These are phyloP conservation scores for Amphicarpaea edgeworthii DNA, from an alignment of 306 rosid genomes.

Conservation along the genomic window DNA sequence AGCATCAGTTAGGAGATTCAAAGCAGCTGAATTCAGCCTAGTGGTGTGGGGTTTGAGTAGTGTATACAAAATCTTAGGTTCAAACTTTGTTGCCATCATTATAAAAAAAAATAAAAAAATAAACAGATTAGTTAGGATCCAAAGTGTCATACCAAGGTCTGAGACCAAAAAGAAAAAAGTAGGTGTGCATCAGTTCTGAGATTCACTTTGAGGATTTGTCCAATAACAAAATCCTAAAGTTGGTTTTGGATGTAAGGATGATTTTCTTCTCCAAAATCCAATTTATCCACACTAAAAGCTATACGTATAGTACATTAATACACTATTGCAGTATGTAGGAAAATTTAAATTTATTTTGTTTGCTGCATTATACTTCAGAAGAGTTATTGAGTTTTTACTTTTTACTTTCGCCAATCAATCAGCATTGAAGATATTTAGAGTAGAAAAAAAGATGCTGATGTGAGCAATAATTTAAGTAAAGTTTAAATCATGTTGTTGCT, in stretches of 20 bases:
- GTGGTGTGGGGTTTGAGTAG: too few species aligned
- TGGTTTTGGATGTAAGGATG: slow-evolving; percentile 28
- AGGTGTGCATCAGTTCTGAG: slow-evolving; percentile 3
- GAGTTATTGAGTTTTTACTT: not conserved
- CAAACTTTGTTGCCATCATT: too few species aligned
- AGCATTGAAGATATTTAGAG: slow-evolving; percentile 25
- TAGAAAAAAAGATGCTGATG: slow-evolving; percentile 12
- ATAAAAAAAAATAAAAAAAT: too few species aligned
- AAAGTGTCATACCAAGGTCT: not conserved
- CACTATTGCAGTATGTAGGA: not conserved
- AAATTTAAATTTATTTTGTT: not conserved
- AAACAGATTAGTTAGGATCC: not conserved
- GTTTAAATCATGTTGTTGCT: slow-evolving; percentile 32
- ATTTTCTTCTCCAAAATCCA: slow-evolving; percentile 17
- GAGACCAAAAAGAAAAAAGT: not conserved
- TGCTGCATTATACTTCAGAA: slow-evolving; percentile 6
- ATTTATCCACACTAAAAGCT: not conserved
- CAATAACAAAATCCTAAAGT: not conserved
- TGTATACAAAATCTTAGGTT: too few species aligned
- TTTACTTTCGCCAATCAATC: not conserved
- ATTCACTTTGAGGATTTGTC: slow-evolving; percentile 16
- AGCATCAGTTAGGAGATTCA: not conserved
- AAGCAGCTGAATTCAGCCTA: not conserved
- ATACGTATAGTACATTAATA: not conserved
- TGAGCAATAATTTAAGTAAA: slow-evolving; percentile 34